phyloP scores from a whole-genome alignment of 129 eudicot species.

The Tagetes patula region DNA sequence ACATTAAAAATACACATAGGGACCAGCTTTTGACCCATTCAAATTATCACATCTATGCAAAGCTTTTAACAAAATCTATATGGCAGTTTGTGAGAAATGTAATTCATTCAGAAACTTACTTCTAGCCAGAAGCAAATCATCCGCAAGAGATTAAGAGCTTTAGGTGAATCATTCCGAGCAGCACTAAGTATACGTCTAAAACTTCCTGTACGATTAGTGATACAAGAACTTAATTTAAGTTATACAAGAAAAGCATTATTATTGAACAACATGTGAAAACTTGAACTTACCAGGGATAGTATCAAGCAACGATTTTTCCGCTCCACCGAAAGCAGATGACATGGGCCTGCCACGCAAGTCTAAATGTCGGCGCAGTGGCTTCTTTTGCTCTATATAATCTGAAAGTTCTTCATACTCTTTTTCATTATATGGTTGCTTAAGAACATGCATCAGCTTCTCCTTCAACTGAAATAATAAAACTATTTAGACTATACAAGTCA shows the following conservation, averaged over 20 bases:
- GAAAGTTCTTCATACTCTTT: slow-evolving; percentile 40
- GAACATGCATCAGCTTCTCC: slow-evolving; percentile 28
- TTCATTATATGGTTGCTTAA: slow-evolving; percentile 33
- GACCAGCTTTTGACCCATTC: not conserved
- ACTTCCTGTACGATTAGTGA: slow-evolving; percentile 40
- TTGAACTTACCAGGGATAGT: slow-evolving; percentile 36
- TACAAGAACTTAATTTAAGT: slow-evolving; percentile 1
- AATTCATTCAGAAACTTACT: slow-evolving; percentile 27
- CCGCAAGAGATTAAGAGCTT: slow-evolving; percentile 45
- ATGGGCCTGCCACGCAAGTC: slow-evolving; percentile 38
- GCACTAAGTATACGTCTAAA: slow-evolving; percentile 27
- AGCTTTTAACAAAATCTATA: not conserved
- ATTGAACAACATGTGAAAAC: not conserved
- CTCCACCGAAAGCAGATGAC: slow-evolving; percentile 12
- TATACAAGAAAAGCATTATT: not conserved
- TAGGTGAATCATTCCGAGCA: slow-evolving; percentile 21
- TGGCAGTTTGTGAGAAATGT: not conserved
- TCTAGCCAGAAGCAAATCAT: slow-evolving; percentile 52
- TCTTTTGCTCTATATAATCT: slow-evolving; percentile 13
- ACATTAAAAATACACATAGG: no score
- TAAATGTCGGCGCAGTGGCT: slow-evolving; percentile 27
- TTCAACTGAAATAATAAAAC: slow-evolving; percentile 17
- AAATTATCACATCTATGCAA: not conserved
- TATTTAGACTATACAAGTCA: not conserved
- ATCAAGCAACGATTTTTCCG: slow-evolving; percentile 36